Evolutionary conservation across 2,329 filamentous ascomycete species (phyloP).

Genomic region (Fusarium caatingaense): DNA sequence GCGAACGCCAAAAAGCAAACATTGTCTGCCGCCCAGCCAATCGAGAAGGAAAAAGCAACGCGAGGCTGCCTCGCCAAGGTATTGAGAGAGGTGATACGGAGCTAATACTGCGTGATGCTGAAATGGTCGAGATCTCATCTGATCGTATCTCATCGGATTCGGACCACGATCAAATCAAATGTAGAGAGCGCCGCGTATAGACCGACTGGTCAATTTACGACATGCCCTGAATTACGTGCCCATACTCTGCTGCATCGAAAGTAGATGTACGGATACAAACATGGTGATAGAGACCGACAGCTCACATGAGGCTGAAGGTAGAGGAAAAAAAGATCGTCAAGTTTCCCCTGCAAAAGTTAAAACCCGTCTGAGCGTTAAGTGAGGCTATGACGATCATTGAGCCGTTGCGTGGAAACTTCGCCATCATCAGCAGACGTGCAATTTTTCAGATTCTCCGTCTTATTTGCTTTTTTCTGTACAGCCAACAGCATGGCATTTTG

Average conservation of each 20-base stretch:
- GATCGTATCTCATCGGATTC: background rate
- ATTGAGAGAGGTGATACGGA: background rate
- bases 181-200: background rate
- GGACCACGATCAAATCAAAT: background rate
- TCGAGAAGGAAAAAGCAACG: conserved; percentile 36
- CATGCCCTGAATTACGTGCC: background rate
- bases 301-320: conserved; percentile 16
- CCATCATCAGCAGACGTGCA: background rate
- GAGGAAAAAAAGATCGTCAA: conserved; percentile 5
- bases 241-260: background rate
- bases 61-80: background rate
- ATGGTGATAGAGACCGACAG: conserved; percentile 15
- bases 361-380: background rate
- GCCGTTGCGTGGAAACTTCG: background rate
- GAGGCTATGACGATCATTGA: conserved; percentile 11
- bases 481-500: background rate
- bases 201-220: conserved; percentile 3
- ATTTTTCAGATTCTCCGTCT: background rate
- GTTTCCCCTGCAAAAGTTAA: background rate
- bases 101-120: conserved; percentile 11
- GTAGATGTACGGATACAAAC: conserved; percentile 16
- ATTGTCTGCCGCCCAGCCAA: background rate
- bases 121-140: background rate
- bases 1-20: conserved; percentile 14
- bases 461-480: background rate